Evolutionary conservation across 2,329 filamentous ascomycete genomes (phyloP).

Genomic region (Fusarium tupiense): DNA sequence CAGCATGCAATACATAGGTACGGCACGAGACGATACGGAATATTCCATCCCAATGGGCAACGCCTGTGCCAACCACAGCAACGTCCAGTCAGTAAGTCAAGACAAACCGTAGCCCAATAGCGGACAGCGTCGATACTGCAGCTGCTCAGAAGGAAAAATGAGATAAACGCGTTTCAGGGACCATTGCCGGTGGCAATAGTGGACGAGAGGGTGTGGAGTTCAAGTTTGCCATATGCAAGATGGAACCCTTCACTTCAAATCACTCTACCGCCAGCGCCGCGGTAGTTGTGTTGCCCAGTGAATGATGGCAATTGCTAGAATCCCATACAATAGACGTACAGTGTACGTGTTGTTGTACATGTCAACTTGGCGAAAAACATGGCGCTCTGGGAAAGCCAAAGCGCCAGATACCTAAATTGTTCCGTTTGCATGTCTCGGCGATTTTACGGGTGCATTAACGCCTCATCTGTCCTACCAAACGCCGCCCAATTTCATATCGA

Average conservation of each 20-base stretch:
- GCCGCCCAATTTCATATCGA: slow-evolving; percentile 13
- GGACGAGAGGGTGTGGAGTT: slow-evolving; percentile 10
- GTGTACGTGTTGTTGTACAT: neutral
- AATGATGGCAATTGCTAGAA: slow-evolving; percentile 37
- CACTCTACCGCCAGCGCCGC: neutral
- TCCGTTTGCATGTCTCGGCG: slow-evolving; percentile 42
- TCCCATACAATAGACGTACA: slow-evolving; percentile 22
- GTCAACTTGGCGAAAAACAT: slow-evolving; percentile 1
- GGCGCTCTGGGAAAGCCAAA: slow-evolving; percentile 25
- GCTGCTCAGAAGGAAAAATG: neutral
- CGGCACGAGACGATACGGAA: neutral
- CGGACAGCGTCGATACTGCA: neutral
- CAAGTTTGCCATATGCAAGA: neutral
- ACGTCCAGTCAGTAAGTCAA: neutral
- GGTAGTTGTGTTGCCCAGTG: slow-evolving; percentile 11
- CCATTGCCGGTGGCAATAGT: neutral
- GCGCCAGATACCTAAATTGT: slow-evolving; percentile 5
- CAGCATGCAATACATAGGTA: neutral
- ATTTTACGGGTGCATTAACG: slow-evolving; percentile 38
- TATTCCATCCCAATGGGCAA: neutral
- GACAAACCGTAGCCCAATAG: neutral
- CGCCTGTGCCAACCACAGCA: slow-evolving; percentile 2
- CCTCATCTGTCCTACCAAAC: slow-evolving; percentile 26
- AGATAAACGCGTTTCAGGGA: slow-evolving; percentile 1
- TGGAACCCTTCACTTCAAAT: neutral